Base-by-base conservation (phyloP, 768 basidiomycete species). In the Mycena floridula region DNA sequence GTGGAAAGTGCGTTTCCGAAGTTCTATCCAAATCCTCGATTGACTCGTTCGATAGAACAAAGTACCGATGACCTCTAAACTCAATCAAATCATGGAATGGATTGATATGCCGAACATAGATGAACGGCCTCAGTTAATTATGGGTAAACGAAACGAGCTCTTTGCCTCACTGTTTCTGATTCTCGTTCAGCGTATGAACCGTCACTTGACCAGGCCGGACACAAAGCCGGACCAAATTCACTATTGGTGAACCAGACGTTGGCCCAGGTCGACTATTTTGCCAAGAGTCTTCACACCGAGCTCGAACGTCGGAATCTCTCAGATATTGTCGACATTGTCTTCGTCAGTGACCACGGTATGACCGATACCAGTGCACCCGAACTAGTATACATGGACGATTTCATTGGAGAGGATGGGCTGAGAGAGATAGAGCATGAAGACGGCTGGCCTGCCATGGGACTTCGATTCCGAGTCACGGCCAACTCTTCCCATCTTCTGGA, bases 291-390 rank as follows among this genome's bases (percentile, higher is more conserved):
- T 8, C 81, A 86, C 43, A 63, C 66, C 12, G 73, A 76, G 1
- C 66, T 96, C 26, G 69, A 69, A 38, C 69, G 69, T 4, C 79
- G 93, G 5, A 90, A 93, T 55, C 72, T 95, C 21, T 81, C 79
- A 2, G 76, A 85, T 37, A 86, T 94, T 16, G 82, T 92, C 11
- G 89, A 96, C 59, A 72, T 95, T 25, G 74, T 95, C 20, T 92
- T 94, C 53, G 91, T 96, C 50, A 86, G 84, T 49, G 89, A 90
- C 58, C 86, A 91, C 54, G 90, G 89, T n/a, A 93, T 91, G 88
- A 84, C 81, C 1, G 87, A 89, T 58, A 95, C 90, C n/a, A 81
- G 79, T 48, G 74, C 86, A 50, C 81, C 82, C 0, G 77, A 84
- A 40, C 72, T 77, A 39, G 64, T 94, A 25, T 89, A 84, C 61